Percentiles rank a stretch among this genome's conserved stretches.
Evolutionary conservation across 176 grass and related monocot species (phyloP).

Genomic region (Aegilops tauschii): DNA sequence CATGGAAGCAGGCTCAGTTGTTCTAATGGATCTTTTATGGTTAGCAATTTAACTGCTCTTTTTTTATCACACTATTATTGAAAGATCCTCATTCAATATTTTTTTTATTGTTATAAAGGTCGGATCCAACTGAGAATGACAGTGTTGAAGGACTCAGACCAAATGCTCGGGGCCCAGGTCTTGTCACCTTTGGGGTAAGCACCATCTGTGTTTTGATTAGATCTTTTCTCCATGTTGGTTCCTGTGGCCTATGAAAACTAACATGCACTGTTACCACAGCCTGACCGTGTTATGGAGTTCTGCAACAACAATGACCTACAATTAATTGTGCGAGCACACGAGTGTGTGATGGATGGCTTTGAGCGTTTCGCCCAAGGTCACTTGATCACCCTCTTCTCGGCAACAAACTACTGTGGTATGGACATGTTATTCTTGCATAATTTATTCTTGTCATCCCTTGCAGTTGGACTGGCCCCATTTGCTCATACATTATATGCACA

Average conservation of each 20-base stretch:
- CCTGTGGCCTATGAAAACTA: conserved; percentile 1
- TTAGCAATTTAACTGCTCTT: conserved; percentile 37
- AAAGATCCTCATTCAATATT: conserved; percentile 20
- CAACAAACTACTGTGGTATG: conserved; percentile 98
- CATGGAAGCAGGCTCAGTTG: conserved; percentile 97
- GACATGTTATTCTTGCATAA: background rate
- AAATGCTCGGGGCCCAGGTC: conserved; percentile 95
- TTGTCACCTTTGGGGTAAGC: conserved; percentile 97
- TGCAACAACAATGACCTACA: conserved; percentile 98
- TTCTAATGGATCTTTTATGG: conserved; percentile 99
- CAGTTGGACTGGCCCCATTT: background rate
- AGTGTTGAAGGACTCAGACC: conserved; percentile 94
- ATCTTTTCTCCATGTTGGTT: background rate
- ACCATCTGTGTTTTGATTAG: conserved; percentile 3
- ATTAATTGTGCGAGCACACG: conserved; percentile 93
- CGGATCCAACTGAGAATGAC: conserved; percentile 98
- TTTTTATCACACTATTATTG: conserved; percentile 7
- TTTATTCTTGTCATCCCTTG: background rate
- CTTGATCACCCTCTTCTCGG: conserved; percentile 98
- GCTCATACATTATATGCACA: conserved; percentile 21
- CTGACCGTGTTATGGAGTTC: conserved; percentile 99
- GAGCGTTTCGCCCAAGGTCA: conserved; percentile 99
- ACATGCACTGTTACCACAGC: conserved; percentile 43
- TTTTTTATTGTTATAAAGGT: conserved; percentile 56
- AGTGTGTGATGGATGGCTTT: conserved; percentile 99